Evolutionary conservation across 345 rosid species (phyloP), one percentile per base, ranked within the genome.

Genomic region (Cardamine chenopodiifolia): DNA sequence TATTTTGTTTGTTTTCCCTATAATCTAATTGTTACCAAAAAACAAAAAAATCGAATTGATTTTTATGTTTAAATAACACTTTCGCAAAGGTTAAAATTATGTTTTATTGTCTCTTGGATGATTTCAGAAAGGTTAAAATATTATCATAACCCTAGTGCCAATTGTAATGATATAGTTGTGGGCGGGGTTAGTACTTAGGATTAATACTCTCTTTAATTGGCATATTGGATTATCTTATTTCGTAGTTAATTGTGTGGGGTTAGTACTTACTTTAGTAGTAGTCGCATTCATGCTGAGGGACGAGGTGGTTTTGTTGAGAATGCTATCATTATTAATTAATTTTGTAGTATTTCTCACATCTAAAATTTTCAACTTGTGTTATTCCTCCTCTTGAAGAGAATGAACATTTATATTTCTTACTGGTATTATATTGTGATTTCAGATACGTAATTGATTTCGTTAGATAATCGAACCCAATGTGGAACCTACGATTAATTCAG

Each of bases 271-370:
- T 31, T 9, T 22, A 35, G 8, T 61, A 40, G 54, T 12, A 45
- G 74, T 70, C 32, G 25, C 17, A 45, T 25, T 20, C 74, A 58
- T 14, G 74, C 66, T 31, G 25, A 58, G 34, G 35, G 56, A 69
- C 64, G 42, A 56, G 55, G 44, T 69, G 54, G 54, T 58, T 58
- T 58, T n/a, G 4, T 1, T 3, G 8, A 44, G 3, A 29, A 57
- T 58, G 31, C 5, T 18, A 29, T 29, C 29, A 19, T 3, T 45
- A 57, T 8, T 52, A 8, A 12, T 14, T 35, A 50, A 37, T 22
- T 67, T 66, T 7, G 5, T 26, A 11, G 29, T 47, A 9, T 32
- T 18, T 17, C 12, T 32, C 42, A 17, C 25, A 15, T 39, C 49
- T 13, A n/a, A 39, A 39, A 7, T 40, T 40, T 14, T 40, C 42